phyloP scores from a whole-genome alignment of 1,284 basidiomycete species.

The Cryptococcus floricola region DNA sequence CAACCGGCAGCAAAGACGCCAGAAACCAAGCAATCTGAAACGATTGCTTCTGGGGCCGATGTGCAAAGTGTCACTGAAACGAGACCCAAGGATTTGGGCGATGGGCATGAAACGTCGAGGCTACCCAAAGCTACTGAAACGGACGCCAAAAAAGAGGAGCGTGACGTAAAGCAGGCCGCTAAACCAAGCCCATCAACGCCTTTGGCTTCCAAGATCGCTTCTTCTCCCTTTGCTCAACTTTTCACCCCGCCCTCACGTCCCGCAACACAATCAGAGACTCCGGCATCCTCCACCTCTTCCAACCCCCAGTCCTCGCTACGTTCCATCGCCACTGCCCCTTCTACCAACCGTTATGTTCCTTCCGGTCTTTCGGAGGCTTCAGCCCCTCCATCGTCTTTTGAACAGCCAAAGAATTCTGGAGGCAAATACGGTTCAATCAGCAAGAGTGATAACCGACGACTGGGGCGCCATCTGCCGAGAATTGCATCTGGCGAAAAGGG shows the following conservation, averaged over 20 bases:
- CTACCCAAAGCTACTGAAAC: background rate
- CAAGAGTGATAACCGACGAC: constrained; percentile 37
- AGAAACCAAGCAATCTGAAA: no score
- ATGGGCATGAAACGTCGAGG: no score
- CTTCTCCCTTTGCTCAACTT: constrained; percentile 26
- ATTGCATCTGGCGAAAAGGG: constrained; percentile 48
- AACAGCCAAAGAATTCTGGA: constrained; percentile 7
- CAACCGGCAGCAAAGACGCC: no score
- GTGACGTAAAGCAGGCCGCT: background rate
- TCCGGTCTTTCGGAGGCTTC: constrained; percentile 22
- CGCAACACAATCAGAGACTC: background rate
- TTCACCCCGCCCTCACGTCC: constrained; percentile 19
- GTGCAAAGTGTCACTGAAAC: no score
- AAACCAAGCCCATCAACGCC: background rate
- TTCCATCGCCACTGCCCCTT: constrained; percentile 21
- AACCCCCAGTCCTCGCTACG: constrained; percentile 10
- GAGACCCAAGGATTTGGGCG: no score
- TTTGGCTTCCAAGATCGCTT: background rate
- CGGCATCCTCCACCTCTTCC: background rate
- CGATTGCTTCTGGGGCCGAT: no score
- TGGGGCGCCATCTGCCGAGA: constrained; percentile 49
- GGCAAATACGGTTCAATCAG: constrained; percentile 43
- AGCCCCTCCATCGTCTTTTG: constrained; percentile 4
- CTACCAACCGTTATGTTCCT: constrained; percentile 20
- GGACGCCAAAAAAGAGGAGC: background rate